Evolutionary conservation across 306 rosid species (phyloP), one percentile per base, ranked within the genome.

Genomic region (Prunus salicina): DNA sequence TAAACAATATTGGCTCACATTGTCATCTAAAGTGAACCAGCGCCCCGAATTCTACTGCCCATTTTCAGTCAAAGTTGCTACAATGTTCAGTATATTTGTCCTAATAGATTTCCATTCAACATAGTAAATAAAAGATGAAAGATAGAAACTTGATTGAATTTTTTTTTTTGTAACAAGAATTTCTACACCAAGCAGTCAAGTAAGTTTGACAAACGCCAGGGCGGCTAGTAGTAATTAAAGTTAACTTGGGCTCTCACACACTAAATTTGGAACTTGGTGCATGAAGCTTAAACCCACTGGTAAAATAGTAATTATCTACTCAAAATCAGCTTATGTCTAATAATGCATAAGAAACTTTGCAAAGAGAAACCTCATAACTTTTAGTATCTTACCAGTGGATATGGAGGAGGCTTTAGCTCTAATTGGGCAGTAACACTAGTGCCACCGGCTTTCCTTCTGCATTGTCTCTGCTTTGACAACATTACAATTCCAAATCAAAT

Each of bases 401-500:
- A 94, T 18, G 98, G 96, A 12, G 97, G 98, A 63, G 96, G 98
- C 81, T 85, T 86, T 69, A 91, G 82, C 79, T 91, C 97, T 77
- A 94, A 80, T 70, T 74, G 84, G 28, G 96, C 89, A 73, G 82
- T 76, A 70, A 87, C 86, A 82, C 71, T 62, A 34, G 72, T 14
- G 20, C 47, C 30, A 19, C 78, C 80, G 55, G 70, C 78, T 75
- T 82, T 90, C 75, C 82, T 78, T 53, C 47, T 74, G 72, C 86
- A 81, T 52, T 79, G 82, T 76, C 82, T 82, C 96, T 93, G 88
- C 76, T 66, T 62, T 69, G 28, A 47, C 41, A 66, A 51, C 32
- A 38, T 69, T 3, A 62, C 15, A 63, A 63, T 22, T 13, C 50
- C 67, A 74, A 25, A 46, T 19, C 2, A 45, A 73, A 73, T 24